Conservation (phyloP, 2,329 filamentous ascomycete species). For the Metarhizium sp. region DNA sequence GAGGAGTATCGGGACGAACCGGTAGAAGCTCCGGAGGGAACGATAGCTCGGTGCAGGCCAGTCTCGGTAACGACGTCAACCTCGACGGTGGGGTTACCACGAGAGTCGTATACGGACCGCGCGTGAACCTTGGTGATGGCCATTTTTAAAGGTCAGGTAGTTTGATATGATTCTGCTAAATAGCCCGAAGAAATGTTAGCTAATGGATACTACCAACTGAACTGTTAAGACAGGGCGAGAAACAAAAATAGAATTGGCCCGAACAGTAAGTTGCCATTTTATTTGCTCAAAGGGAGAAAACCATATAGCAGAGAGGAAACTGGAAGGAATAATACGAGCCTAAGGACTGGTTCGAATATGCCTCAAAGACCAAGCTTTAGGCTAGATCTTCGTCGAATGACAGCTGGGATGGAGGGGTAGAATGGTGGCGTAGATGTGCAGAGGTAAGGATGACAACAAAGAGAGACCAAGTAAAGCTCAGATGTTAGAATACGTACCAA, state of each 20-base stretch:
- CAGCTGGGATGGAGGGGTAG: background rate
- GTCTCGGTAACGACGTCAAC: slow-evolving; percentile 95
- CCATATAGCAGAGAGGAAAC: background rate
- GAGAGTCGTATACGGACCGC: slow-evolving; percentile 97
- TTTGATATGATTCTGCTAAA: background rate
- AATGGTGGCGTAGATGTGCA: background rate
- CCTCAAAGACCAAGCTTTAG: slow-evolving; percentile 10
- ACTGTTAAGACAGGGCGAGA: background rate
- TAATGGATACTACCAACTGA: slow-evolving; percentile 6
- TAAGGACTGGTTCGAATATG: background rate
- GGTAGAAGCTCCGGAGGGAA: slow-evolving; percentile 92
- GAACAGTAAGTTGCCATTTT: too few species aligned
- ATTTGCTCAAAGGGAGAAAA: too few species aligned
- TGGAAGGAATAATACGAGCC: background rate
- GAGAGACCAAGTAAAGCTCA: background rate
- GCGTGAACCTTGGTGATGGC: slow-evolving; percentile 83
- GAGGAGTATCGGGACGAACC: slow-evolving; percentile 44
- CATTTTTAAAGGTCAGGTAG: slow-evolving; percentile 52
- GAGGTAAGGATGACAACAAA: background rate
- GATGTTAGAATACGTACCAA: background rate
- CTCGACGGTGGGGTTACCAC: slow-evolving; percentile 96
- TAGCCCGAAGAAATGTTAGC: background rate
- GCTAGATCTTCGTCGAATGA: background rate
- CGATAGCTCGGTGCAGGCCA: slow-evolving; percentile 93
- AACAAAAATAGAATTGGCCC: background rate